phyloP scores from a whole-genome alignment of 306 rosid genomes.

The Herpetospermum pedunculosum region DNA sequence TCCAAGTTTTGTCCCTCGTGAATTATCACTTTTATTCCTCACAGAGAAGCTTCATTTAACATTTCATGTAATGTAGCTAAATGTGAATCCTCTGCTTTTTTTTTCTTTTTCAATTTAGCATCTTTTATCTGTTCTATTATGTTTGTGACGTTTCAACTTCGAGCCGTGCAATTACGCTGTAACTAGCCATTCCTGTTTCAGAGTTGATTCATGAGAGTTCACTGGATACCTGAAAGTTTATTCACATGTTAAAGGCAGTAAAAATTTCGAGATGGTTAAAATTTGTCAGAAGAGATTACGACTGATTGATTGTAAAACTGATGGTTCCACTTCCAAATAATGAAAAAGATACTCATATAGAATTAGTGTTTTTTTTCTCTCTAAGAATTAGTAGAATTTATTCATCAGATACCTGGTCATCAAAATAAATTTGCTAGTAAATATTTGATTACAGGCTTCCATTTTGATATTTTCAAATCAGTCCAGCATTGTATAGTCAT shows the following conservation, averaged over 20 bases:
- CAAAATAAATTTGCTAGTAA: background rate
- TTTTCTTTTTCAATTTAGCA: background rate
- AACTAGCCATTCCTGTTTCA: background rate
- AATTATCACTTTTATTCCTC: background rate
- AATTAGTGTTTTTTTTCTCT: background rate
- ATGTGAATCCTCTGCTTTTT: background rate
- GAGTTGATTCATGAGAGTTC: background rate
- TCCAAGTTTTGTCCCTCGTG: background rate
- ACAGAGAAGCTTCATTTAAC: background rate
- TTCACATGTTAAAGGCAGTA: background rate
- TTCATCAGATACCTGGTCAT: background rate
- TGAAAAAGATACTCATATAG: background rate
- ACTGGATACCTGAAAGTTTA: background rate
- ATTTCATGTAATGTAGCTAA: background rate
- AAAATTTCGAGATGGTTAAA: background rate
- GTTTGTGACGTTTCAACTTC: background rate
- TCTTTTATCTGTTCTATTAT: background rate
- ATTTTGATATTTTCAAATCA: background rate
- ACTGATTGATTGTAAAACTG: background rate
- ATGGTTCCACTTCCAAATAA: background rate
- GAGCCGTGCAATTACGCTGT: background rate
- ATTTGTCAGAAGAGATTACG: background rate
- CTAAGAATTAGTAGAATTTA: background rate
- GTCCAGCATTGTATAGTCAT: background rate
- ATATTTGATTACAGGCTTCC: background rate